Conservation (phyloP, 768 basidiomycete genomes). For the Tylopilus sp. region DNA sequence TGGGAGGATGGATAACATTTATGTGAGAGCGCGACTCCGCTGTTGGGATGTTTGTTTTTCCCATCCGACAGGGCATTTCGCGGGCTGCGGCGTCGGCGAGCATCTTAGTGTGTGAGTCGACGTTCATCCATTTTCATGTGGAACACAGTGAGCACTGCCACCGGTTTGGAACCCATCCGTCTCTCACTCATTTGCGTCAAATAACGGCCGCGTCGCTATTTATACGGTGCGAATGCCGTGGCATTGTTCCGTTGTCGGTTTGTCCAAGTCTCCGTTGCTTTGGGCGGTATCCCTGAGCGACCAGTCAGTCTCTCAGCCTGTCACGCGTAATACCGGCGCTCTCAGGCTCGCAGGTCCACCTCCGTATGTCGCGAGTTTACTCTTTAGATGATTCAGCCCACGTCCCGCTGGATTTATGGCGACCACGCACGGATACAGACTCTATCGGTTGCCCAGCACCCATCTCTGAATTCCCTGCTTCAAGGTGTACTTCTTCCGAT, state of each 20-base stretch:
- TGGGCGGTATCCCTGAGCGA: background rate
- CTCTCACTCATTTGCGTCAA: background rate
- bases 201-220: background rate
- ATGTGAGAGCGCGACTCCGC: constrained; percentile 4
- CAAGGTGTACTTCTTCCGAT: background rate
- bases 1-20: background rate
- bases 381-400: background rate
- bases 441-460: background rate
- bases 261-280: constrained; percentile 2
- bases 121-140: constrained; percentile 5
- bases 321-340: background rate
- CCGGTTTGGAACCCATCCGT: background rate
- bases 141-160: background rate
- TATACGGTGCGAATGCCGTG: background rate
- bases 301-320: background rate
- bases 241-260: constrained; percentile 9
- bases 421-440: constrained; percentile 2
- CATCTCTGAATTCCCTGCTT: background rate
- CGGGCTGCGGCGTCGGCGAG: background rate
- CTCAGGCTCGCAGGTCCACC: background rate
- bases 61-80: background rate
- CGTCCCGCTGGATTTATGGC: background rate
- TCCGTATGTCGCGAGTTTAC: background rate
- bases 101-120: constrained; percentile 1
- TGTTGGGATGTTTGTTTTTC: background rate